A percentile compares a stretch with the other conserved stretches of the same genome.
These are phyloP conservation scores for Fusarium keratoplasticum DNA, from an alignment of 2,329 filamentous ascomycete species.

Conservation along the genomic window DNA sequence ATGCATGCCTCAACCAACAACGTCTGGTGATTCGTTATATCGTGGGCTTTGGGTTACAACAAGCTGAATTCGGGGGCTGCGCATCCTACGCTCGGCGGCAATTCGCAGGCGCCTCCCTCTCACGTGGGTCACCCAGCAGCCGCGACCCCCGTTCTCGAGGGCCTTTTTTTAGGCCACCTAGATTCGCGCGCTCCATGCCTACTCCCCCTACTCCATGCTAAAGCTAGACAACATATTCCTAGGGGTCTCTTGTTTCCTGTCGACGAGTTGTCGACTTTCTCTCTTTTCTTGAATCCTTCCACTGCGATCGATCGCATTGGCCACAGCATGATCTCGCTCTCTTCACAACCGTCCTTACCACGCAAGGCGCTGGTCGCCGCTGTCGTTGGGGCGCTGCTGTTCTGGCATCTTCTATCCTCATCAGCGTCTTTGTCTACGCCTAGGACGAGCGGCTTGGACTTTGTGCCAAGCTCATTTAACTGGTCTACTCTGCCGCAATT, in stretches of 20 bases:
- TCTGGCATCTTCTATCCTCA: neutral
- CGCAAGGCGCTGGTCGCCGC: neutral
- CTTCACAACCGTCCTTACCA: neutral
- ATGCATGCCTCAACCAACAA: neutral
- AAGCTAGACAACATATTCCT: neutral
- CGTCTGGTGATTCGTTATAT: neutral
- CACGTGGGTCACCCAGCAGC: neutral
- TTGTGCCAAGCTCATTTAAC: slow-evolving; percentile 45
- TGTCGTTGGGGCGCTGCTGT: neutral
- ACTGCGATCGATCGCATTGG: neutral
- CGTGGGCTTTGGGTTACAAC: neutral
- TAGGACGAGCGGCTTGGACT: neutral
- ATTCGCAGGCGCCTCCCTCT: neutral
- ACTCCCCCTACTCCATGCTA: neutral
- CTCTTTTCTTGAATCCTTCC: neutral
- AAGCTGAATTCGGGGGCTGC: neutral
- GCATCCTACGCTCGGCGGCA: neutral
- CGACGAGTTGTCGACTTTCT: neutral
- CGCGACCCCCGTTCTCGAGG: neutral
- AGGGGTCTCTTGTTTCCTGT: neutral
- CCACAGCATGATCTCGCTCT: slow-evolving; percentile 6
- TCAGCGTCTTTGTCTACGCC: neutral
- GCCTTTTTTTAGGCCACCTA: neutral
- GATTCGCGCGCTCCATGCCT: neutral
- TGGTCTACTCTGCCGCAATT: slow-evolving; percentile 46